A percentile compares a stretch with the other conserved stretches of the same genome.
Evolutionary conservation across 129 eudicot species (phyloP).

Genomic region (Flaveria trinervia): DNA sequence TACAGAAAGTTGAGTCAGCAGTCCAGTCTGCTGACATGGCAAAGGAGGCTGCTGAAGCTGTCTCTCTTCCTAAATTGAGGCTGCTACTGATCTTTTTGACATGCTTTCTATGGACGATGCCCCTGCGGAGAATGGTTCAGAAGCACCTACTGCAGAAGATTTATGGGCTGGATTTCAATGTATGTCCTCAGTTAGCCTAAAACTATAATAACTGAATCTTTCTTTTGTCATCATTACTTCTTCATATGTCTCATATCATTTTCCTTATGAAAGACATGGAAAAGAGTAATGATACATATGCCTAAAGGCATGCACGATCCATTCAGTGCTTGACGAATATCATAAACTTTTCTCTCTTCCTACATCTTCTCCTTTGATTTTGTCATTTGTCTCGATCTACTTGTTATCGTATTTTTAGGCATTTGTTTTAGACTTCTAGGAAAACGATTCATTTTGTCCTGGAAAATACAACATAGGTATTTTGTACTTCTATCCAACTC

Average conservation of each 20-base stretch:
- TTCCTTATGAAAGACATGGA: background rate
- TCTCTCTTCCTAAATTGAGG: constrained; percentile 60
- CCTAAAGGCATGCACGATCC: no score
- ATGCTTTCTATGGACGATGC: constrained; percentile 79
- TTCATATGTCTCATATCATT: background rate
- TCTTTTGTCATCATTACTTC: constrained; percentile 1
- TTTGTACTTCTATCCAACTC: constrained; percentile 6
- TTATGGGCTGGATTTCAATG: constrained; percentile 92
- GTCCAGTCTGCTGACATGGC: constrained; percentile 38
- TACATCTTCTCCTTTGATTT: no score
- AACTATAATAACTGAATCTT: background rate
- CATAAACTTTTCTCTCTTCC: no score
- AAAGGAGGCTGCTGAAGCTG: constrained; percentile 51
- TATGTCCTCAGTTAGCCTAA: constrained; percentile 34
- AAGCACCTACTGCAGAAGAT: constrained; percentile 64
- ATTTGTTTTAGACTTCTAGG: background rate
- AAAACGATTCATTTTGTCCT: background rate
- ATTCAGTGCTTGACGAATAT: no score
- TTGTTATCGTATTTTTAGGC: background rate
- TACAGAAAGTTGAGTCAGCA: constrained; percentile 53
- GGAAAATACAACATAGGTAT: constrained; percentile 4
- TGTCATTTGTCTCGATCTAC: background rate
- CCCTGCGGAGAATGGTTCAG: constrained; percentile 57
- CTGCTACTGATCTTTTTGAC: constrained; percentile 87
- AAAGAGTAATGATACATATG: background rate